Evolutionary conservation across 345 rosid genomes (phyloP), one percentile per base, ranked within the genome.

Genomic region (Linum usitatissimum): DNA sequence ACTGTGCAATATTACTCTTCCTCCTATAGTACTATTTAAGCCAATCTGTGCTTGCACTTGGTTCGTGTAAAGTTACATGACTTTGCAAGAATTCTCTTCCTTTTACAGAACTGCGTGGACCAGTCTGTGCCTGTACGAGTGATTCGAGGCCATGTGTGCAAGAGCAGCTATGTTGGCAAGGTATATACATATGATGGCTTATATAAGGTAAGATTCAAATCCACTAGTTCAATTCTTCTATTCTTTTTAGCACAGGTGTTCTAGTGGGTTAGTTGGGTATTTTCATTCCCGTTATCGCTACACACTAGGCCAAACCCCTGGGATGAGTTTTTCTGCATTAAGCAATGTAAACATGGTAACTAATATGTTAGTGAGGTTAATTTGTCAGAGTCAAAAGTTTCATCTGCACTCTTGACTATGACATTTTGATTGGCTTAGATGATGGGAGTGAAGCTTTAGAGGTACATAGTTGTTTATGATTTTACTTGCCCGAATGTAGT

Each of bases 151-250:
- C 99, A 86, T 64, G 72, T 76, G 31, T 86, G 78, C 64, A 28
- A 36, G 12, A 82, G 76, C 68, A 90, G 97, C 78, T 90, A 87
- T 70, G 59, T 78, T 69, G 83, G 85, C 64, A 87, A 63, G 70
- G 76, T 87, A 57, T 93, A 87, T 71, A 86, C 96, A 13, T 93
- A 93, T 55, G 99, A 93, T 78, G 99, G 99, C 42, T 73, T 93
- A 73, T 93, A 93, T 77, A 71, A 80, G 95, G 99, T 90, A 71
- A 49, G 58, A 18, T 23, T 36, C 19, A 59, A 2, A 63, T 51
- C 6, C 19, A 19, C 31, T 36, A 38, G 28, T 9, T 18, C 39
- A 54, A 20, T 64, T 23, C 14, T 48, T 28, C 36, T 10, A 19
- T 55, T 8, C 18, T 57, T 15, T 34, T 4, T 34, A 34, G 38